phyloP scores from a whole-genome alignment of 306 rosid species.

The Biancaea sappan region DNA sequence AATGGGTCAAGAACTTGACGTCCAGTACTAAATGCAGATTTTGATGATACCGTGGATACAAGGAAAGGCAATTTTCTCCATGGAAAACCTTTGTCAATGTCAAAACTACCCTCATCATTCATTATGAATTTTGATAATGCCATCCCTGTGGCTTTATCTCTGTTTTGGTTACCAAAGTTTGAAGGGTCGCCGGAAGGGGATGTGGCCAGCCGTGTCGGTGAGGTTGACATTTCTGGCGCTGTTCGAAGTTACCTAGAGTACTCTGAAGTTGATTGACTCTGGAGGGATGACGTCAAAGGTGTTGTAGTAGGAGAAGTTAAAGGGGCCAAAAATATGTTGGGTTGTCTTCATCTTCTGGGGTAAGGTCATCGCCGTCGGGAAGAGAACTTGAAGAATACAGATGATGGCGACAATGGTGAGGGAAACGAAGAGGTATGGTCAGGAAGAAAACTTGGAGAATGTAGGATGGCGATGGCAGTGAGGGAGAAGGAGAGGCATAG shows the following conservation, averaged over 20 bases:
- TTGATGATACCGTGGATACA: too few relatives aligned
- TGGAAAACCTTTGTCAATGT: too few relatives aligned
- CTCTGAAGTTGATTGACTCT: slow-evolving; percentile 48
- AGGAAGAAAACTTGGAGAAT: too few relatives aligned
- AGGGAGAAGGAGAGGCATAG: slow-evolving; percentile 2
- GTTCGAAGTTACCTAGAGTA: slow-evolving; percentile 73
- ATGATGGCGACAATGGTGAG: not conserved
- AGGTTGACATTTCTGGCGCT: slow-evolving; percentile 40
- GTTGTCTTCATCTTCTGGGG: slow-evolving; percentile 4
- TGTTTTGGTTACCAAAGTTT: slow-evolving; percentile 57
- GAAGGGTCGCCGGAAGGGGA: slow-evolving; percentile 44
- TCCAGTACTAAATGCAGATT: too few relatives aligned
- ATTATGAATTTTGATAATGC: too few relatives aligned
- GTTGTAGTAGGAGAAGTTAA: slow-evolving; percentile 28
- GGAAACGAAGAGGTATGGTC: not conserved
- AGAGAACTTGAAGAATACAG: slow-evolving; percentile 20
- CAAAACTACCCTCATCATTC: too few relatives aligned
- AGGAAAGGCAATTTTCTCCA: too few relatives aligned
- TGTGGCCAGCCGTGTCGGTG: slow-evolving; percentile 46
- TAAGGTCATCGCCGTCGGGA: slow-evolving; percentile 33
- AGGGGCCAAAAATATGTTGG: slow-evolving; percentile 41
- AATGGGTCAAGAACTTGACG: too few relatives aligned
- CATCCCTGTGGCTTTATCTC: too few relatives aligned
- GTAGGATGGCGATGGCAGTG: not conserved
- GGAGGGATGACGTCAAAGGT: not conserved